phyloP scores from a whole-genome alignment of 192 early-diverging fungal genomes.

The Allomyces macrogynus region DNA sequence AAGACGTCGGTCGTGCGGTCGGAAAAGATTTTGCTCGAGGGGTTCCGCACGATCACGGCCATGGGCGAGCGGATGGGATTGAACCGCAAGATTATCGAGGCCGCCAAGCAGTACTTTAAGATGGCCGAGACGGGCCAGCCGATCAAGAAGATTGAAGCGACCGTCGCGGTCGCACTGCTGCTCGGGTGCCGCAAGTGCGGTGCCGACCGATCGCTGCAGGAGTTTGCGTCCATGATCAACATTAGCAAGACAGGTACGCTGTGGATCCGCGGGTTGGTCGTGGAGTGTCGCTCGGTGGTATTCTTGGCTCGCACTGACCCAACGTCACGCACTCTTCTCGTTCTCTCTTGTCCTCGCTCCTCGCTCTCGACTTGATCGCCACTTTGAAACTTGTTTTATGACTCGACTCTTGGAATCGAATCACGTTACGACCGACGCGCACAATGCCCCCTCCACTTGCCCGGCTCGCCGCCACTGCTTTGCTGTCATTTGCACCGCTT shows the following conservation, averaged over 20 bases:
- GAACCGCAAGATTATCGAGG: conserved; percentile 43
- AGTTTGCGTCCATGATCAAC: conserved; percentile 70
- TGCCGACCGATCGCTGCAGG: conserved; percentile 77
- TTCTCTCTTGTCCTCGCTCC: too few relatives aligned
- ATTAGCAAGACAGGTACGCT: conserved; percentile 91
- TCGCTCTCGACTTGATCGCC: too few relatives aligned
- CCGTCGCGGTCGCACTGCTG: conserved; percentile 81
- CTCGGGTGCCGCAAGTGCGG: conserved; percentile 72
- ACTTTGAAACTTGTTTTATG: too few relatives aligned
- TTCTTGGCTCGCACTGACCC: too few relatives aligned
- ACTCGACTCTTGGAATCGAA: too few relatives aligned
- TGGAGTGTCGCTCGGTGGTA: conserved; percentile 9
- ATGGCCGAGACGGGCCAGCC: conserved; percentile 63
- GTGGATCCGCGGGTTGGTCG: conserved; percentile 50
- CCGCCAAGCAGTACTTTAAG: conserved; percentile 76
- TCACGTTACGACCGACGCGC: too few relatives aligned
- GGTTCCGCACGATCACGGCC: conserved; percentile 52
- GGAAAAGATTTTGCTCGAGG: conserved; percentile 49
- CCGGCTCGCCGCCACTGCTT: too few relatives aligned
- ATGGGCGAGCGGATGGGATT: conserved; percentile 69
- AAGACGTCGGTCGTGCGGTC: conserved; percentile 48
- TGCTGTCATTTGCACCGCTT: too few relatives aligned
- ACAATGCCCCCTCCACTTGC: too few relatives aligned
- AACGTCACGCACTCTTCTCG: too few relatives aligned
- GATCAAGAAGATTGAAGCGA: conserved; percentile 56